Percentiles rank a stretch among this genome's conserved stretches.
Conservation (phyloP, 257 asterid genomes). For the Penstemon newberryi region DNA sequence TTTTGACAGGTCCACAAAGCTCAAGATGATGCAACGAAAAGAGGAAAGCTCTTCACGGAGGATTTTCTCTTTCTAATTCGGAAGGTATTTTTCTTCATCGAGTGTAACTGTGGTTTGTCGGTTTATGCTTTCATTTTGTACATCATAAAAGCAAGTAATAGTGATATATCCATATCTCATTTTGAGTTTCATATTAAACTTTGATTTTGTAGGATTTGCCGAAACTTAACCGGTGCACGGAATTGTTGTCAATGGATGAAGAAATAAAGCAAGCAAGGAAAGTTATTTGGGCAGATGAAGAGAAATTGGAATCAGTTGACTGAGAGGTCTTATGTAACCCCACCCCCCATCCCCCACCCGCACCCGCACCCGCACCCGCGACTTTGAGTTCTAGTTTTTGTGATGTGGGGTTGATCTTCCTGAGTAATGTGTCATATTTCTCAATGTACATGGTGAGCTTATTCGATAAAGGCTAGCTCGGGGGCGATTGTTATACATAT, state of each 20-base stretch:
- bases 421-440: too few relatives aligned
- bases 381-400: too few relatives aligned
- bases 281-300: slow-evolving; percentile 79
- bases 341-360: too few relatives aligned
- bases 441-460: too few relatives aligned
- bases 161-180: neutral
- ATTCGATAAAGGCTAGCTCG: too few relatives aligned
- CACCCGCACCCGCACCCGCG: too few relatives aligned
- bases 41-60: slow-evolving; percentile 88
- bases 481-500: too few relatives aligned
- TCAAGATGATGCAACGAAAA: slow-evolving; percentile 70
- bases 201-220: slow-evolving; percentile 64
- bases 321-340: slow-evolving; percentile 22
- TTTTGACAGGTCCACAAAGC: slow-evolving; percentile 73
- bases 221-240: slow-evolving; percentile 76
- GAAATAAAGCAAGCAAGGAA: slow-evolving; percentile 94
- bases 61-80: slow-evolving; percentile 83
- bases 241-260: slow-evolving; percentile 79
- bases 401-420: too few relatives aligned
- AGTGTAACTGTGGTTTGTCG: too few relatives aligned
- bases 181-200: slow-evolving; percentile 10
- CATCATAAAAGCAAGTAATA: neutral
- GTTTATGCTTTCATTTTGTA: neutral
- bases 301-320: slow-evolving; percentile 65
- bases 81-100: slow-evolving; percentile 47